Evolutionary conservation across 2,329 filamentous ascomycete genomes (phyloP).

Genomic region (Beauveria sp.): DNA sequence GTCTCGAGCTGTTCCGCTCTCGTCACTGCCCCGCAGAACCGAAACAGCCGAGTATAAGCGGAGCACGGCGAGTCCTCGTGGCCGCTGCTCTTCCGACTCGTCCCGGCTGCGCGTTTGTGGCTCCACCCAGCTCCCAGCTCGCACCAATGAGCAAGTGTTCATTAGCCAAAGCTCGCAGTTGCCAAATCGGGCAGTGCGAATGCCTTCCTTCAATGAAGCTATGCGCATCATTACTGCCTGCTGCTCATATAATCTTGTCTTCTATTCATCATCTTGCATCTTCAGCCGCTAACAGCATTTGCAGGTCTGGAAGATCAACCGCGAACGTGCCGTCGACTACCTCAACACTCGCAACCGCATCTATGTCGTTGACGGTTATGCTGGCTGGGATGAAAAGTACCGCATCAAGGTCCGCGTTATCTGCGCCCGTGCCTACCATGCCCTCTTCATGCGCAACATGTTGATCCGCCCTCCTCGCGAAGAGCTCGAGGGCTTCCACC

Average conservation of each 20-base stretch:
- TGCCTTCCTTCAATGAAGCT: not conserved
- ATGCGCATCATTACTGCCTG: not conserved
- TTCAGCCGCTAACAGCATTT: constrained; percentile 23
- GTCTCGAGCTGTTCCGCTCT: constrained; percentile 4
- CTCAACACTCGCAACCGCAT: constrained; percentile 98
- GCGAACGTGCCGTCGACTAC: constrained; percentile 97
- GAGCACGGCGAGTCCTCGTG: constrained; percentile 9
- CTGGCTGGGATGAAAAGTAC: constrained; percentile 98
- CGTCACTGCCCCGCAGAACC: constrained; percentile 10
- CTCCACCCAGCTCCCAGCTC: not conserved
- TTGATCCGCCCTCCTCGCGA: constrained; percentile 87
- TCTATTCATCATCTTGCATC: not conserved
- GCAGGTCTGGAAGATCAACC: constrained; percentile 99
- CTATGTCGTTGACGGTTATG: constrained; percentile 95
- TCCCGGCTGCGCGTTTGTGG: constrained; percentile 1
- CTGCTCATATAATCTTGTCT: not conserved
- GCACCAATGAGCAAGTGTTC: constrained; percentile 3
- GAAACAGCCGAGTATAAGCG: constrained; percentile 13
- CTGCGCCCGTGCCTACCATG: constrained; percentile 98
- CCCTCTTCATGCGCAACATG: constrained; percentile 99
- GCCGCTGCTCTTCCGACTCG: constrained; percentile 10
- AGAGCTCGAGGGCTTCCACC: constrained; percentile 95
- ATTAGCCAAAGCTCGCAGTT: constrained; percentile 7
- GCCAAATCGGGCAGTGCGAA: not conserved
- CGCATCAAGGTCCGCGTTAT: constrained; percentile 95